Percentiles rank a stretch among this genome's conserved stretches.
phyloP scores from a whole-genome alignment of 1,284 basidiomycete genomes.

The Malassezia yamatoensis region DNA sequence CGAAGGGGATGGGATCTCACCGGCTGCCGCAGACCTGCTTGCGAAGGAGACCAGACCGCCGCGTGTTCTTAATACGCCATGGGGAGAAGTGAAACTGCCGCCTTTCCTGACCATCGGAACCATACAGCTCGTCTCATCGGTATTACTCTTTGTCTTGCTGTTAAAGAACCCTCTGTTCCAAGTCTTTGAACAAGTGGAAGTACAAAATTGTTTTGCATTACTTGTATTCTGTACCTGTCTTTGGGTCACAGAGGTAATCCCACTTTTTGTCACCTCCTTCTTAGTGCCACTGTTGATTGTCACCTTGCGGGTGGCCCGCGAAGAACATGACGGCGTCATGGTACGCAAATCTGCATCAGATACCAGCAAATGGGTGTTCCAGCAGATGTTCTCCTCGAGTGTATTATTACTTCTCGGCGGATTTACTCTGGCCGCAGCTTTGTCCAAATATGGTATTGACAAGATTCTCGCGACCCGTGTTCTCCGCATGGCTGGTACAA shows the following conservation, averaged over 20 bases:
- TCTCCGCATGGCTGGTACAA: constrained; percentile 76
- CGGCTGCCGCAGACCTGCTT: constrained; percentile 13
- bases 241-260: constrained; percentile 96
- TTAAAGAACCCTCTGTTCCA: constrained; percentile 41
- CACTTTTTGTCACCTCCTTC: constrained; percentile 88
- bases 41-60: constrained; percentile 4
- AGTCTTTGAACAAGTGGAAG: constrained; percentile 57
- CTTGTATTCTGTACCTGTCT: constrained; percentile 81
- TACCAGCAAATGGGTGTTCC: constrained; percentile 67
- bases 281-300: constrained; percentile 82
- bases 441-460: constrained; percentile 96
- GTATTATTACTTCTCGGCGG: constrained; percentile 67
- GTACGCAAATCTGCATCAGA: constrained; percentile 58
- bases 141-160: constrained; percentile 32
- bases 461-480: constrained; percentile 78
- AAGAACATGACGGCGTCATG: constrained; percentile 51
- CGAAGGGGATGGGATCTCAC: constrained; percentile 37
- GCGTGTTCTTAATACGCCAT: constrained; percentile 24
- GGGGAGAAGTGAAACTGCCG: constrained; percentile 27
- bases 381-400: constrained; percentile 68
- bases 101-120: constrained; percentile 38
- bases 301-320: constrained; percentile 68
- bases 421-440: constrained; percentile 93
- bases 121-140: constrained; percentile 37
- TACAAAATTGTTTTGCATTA: constrained; percentile 83